Evolutionary conservation across 257 asterid genomes (phyloP).

Genomic region (Perilla frutescens): DNA sequence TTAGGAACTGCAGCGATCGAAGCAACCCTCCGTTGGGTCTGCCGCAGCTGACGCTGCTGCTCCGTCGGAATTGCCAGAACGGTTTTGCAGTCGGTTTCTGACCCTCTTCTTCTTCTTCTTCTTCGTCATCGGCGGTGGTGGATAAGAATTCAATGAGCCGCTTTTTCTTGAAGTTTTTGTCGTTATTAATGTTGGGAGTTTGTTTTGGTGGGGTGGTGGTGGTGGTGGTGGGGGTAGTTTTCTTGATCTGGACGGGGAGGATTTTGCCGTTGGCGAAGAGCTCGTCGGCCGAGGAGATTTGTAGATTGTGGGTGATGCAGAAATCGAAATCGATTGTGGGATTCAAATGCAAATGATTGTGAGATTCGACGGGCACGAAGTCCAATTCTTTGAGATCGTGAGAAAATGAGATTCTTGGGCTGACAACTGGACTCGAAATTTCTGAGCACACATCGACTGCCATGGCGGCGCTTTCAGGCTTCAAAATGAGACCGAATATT

Average conservation of each 20-base stretch:
- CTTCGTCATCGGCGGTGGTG: slow-evolving; percentile 41
- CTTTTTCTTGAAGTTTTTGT: slow-evolving; percentile 49
- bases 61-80: slow-evolving; percentile 81
- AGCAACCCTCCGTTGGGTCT: slow-evolving; percentile 44
- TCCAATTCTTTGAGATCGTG: slow-evolving; percentile 65
- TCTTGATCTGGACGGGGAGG: slow-evolving; percentile 67
- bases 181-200: slow-evolving; percentile 31
- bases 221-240: neutral
- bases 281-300: slow-evolving; percentile 79
- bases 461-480: slow-evolving; percentile 38
- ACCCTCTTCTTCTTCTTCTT: slow-evolving; percentile 30
- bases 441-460: slow-evolving; percentile 75
- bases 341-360: slow-evolving; percentile 44
- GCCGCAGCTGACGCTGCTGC: slow-evolving; percentile 60
- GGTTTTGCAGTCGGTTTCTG: slow-evolving; percentile 42
- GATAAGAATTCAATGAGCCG: slow-evolving; percentile 69
- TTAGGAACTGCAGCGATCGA: slow-evolving; percentile 62
- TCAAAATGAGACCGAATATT: neutral
- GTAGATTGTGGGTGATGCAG: slow-evolving; percentile 44
- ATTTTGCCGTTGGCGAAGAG: slow-evolving; percentile 82
- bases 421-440: slow-evolving; percentile 43
- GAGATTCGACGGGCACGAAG: slow-evolving; percentile 47
- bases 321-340: slow-evolving; percentile 69
- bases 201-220: neutral
- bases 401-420: slow-evolving; percentile 84